Base-by-base conservation (phyloP, 805 yeast genomes). In the Wickerhamiella brachini region DNA sequence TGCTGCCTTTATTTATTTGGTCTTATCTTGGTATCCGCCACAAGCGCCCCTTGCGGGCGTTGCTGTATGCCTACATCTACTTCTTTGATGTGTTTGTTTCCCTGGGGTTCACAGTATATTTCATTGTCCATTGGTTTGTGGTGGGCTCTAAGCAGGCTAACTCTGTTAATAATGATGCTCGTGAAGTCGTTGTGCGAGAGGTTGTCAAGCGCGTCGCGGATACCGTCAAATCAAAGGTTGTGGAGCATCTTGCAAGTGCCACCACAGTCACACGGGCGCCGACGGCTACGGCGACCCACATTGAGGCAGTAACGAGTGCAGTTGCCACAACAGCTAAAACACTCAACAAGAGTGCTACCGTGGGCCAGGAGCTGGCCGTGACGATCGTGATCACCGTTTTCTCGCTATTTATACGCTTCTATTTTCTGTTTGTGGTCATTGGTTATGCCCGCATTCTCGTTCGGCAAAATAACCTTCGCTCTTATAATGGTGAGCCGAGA, bases 51-150 rank as follows among this genome's bases (percentile, higher is more conserved):
- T 70, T 83, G 54, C 75, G 77, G 45, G 73, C 78, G 58, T 77
- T 93, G 4, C 71, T 81, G 24, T 78, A 83, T 26, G 74, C 84
- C 15, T 66, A 83, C 44, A 63, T 82, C 2, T 89, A 81, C 64
- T 59, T 77, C 1, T 44, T 78, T 9, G 97, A 90, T 63, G 81
- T 95, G 0, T 34, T 81, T 0, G 65, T 78, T 42, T 85, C 86
- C 24, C 65, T 79, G 24, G 65, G 83, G 2, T 88, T 83, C 65
- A 85, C 95, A 20, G 56, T 81, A 5, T 83, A 80, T 66, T 89
- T 90, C 63, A 74, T 81, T 5, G 74, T 75, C 49, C 75, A 78
- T 54, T 90, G 97, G 96, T 83, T 87, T 61, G 59, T 59, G 12
- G 60, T 54, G 15, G 66, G 57, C 37, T 42, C 57, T 8, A 50